Percentiles rank a stretch among this genome's conserved stretches.
Conservation (phyloP, 495 filamentous ascomycete genomes). For the Talaromyces nanjingensis region DNA sequence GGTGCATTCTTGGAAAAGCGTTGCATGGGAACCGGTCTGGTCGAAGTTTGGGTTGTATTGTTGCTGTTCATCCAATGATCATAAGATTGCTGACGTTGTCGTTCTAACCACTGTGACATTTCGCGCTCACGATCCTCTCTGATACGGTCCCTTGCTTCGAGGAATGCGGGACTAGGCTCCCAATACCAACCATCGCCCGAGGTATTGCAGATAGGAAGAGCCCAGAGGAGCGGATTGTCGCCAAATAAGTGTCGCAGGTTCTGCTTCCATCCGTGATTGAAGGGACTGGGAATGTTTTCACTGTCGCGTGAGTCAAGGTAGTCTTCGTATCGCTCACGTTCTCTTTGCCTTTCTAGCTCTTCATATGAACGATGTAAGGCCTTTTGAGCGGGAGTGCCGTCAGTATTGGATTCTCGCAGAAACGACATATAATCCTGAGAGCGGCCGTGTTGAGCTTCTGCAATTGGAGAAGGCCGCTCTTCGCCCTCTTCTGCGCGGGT, state of each 20-base stretch:
- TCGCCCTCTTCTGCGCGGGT: slow-evolving; percentile 77
- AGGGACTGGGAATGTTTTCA: slow-evolving; percentile 82
- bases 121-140: slow-evolving; percentile 53
- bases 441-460: slow-evolving; percentile 19
- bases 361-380: slow-evolving; percentile 56
- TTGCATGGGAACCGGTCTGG: slow-evolving; percentile 7
- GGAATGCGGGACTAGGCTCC: slow-evolving; percentile 72
- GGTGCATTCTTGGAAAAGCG: slow-evolving; percentile 9
- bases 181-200: slow-evolving; percentile 92
- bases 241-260: slow-evolving; percentile 88
- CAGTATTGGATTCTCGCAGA: slow-evolving; percentile 11
- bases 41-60: slow-evolving; percentile 8
- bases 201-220: slow-evolving; percentile 73
- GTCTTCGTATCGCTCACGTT: slow-evolving; percentile 67
- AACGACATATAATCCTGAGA: slow-evolving; percentile 9
- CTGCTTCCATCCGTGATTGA: slow-evolving; percentile 72
- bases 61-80: slow-evolving; percentile 6
- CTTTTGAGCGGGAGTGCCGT: slow-evolving; percentile 32
- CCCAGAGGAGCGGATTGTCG: slow-evolving; percentile 60
- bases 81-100: slow-evolving; percentile 17
- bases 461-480: slow-evolving; percentile 32
- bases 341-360: slow-evolving; percentile 64
- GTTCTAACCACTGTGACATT: slow-evolving; percentile 27
- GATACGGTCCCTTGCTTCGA: slow-evolving; percentile 57
- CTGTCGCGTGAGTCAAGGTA: slow-evolving; percentile 86